Percentiles rank a stretch among this genome's conserved stretches.
phyloP scores from a whole-genome alignment of 106 monocot genomes.

The Apostasia shenzhenica region DNA sequence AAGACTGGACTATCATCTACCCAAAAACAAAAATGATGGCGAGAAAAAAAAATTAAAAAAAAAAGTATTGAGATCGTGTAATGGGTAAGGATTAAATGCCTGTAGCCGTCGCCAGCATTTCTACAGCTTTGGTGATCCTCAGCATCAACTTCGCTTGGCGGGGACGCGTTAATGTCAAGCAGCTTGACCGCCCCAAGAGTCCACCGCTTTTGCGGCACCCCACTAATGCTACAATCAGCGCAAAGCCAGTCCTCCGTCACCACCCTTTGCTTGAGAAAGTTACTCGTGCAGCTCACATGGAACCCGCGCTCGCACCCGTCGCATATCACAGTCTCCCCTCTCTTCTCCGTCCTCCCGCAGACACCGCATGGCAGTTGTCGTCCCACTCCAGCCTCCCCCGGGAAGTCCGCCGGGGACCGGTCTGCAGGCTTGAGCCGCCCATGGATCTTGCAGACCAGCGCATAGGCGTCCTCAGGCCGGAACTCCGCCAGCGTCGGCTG shows the following conservation, averaged over 20 bases:
- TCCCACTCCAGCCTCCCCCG: slow-evolving; percentile 75
- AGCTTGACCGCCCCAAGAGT: slow-evolving; percentile 43
- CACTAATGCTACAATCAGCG: slow-evolving; percentile 40
- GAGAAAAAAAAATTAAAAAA: no score
- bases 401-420: slow-evolving; percentile 40
- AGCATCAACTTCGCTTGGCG: slow-evolving; percentile 45
- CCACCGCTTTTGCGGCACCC: slow-evolving; percentile 55
- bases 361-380: slow-evolving; percentile 26
- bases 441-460: slow-evolving; percentile 32
- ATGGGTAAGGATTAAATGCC: slow-evolving; percentile 13
- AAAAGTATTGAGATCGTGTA: no score
- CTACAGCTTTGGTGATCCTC: slow-evolving; percentile 12
- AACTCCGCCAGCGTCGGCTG: not conserved
- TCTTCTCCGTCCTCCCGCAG: slow-evolving; percentile 56
- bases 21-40: no score
- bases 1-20: no score
- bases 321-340: slow-evolving; percentile 60
- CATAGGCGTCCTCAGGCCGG: slow-evolving; percentile 29
- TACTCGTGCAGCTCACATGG: slow-evolving; percentile 56
- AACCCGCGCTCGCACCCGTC: slow-evolving; percentile 97
- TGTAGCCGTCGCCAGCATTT: slow-evolving; percentile 8
- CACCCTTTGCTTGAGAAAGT: slow-evolving; percentile 6
- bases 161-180: slow-evolving; percentile 79
- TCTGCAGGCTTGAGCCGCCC: not conserved
- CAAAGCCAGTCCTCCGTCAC: slow-evolving; percentile 74